Evolutionary conservation across 805 yeast genomes (phyloP), one percentile per base, ranked within the genome.

Genomic region (Saturnispora halmiae): DNA sequence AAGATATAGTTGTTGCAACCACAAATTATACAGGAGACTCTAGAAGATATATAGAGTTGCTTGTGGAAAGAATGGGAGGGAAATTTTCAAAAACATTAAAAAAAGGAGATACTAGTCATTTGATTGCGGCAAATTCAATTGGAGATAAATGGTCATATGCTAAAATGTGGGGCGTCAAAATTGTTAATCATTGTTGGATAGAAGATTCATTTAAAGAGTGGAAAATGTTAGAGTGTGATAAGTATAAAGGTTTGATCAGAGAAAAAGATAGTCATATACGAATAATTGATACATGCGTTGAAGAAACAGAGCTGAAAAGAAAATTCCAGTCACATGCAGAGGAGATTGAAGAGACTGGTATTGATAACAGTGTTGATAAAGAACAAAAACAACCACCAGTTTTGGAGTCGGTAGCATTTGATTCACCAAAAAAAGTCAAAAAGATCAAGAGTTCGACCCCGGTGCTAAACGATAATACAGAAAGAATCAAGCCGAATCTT

Each of bases 21-120:
- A 79, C 96, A 0, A 85, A 86, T 51, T 87, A 83, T 54, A 73
- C 82, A 18, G 96, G 96, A 0, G 92, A 82, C 53, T 82, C 94
- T 1, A 64, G 98, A 32, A 63, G 66, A 29, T 90, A 85, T 51
- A 60, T 92, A 27, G 76, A 78, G 40, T 67, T 67, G 35, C 63
- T 90, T 10, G 73, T 82, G 3, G 65, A 66, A 16, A 66, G 80
- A 1, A 55, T 85, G 51, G 96, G 97, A 2, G 96, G 90, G 0
- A 61, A 61, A 0, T 85, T 82, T 56, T 79, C 94, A 1, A 73
- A 73, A 40, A 74, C 82, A 0, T 61, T 82, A 36, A 77, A 78
- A 16, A 52, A 49, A 27, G 68, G 67, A 36, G 69, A 69, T 8
- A 84, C 85, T 50, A 79, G 94, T 4, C 84, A 77, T 55, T 64